Base-by-base conservation (phyloP, 2,329 filamentous ascomycete genomes). In the Orbilia quercus region DNA sequence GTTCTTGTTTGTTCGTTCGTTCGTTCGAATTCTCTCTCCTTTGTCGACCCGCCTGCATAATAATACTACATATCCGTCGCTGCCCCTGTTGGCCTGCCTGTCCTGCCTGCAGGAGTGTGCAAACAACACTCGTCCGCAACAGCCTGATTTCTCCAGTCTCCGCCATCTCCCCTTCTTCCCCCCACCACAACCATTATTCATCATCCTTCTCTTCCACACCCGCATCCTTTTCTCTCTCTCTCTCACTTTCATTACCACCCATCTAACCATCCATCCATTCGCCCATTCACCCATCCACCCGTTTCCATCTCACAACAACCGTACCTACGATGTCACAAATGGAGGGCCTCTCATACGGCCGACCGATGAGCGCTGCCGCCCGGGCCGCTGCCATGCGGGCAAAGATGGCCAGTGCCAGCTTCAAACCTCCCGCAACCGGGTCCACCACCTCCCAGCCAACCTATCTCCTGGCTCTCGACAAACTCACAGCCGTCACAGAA, bases 341-440 rank as follows among this genome's bases (percentile, higher is more conserved):
- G 70, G 63, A 63, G 42, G 50, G 53, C 45, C 31, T 54, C 18
- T 14, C 54, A 4, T 67, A 69, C 45, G 38, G 22, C 40, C 62
- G 70, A 16, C 70, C 70, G 25, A 66, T 66, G 48, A 74, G 55
- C 40, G 62, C 70, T 20, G 63, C 70, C 9, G 70, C 70, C 31
- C 42, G 70, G 20, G 64, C 64, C 1, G 70, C 70, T 0, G 70
- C 63, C 31, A 36, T 74, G 14, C 66, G 64, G n/a, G 70, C 63
- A n/a, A 67, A 69, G 34, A 66, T 74, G 54, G 58, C 59, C 11
- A 57, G 69, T 36, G 58, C 66, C 11, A 51, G 51, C n/a, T 25
- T 66, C 54, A 73, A 28, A 51, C 9, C 70, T 11, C n/a, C 54
- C 28, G 12, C 54, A 25, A 16, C 31, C n/a, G 50, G 36, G 5